These are phyloP conservation scores for Lipomyces orientalis DNA, from an alignment of 805 yeast species.

Conservation along the genomic window DNA sequence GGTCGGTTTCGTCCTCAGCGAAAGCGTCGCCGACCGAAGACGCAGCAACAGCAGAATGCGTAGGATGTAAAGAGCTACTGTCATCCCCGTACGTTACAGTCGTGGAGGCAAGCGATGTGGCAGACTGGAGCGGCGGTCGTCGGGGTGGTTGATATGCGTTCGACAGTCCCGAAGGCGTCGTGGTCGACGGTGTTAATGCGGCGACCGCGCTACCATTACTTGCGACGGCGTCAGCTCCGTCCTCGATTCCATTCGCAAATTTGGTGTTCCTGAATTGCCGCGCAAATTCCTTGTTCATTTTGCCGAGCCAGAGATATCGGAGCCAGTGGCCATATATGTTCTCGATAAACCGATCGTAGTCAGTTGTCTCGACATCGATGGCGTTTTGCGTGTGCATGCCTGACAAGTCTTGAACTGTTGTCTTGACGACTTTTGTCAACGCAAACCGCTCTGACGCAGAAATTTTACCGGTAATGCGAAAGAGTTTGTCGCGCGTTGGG, in stretches of 20 bases:
- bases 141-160: background rate
- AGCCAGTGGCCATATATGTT: slow-evolving; percentile 46
- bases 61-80: background rate
- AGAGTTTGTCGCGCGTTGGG: slow-evolving; percentile 57
- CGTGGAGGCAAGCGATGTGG: background rate
- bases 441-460: slow-evolving; percentile 52
- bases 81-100: background rate
- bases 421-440: slow-evolving; percentile 69
- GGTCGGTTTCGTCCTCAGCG: background rate
- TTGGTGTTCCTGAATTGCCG: slow-evolving; percentile 32
- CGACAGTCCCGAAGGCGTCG: background rate
- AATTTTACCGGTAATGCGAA: slow-evolving; percentile 54
- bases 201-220: background rate
- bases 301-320: slow-evolving; percentile 55
- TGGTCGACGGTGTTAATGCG: background rate
- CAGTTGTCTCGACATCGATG: slow-evolving; percentile 47
- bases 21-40: background rate
- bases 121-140: background rate
- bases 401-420: slow-evolving; percentile 71
- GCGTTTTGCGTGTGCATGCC: slow-evolving; percentile 46
- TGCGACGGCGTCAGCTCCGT: background rate
- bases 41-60: background rate
- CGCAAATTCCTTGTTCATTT: slow-evolving; percentile 49
- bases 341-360: slow-evolving; percentile 44
- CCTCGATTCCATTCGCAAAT: slow-evolving; percentile 15